Conservation (phyloP, 495 filamentous ascomycete species). For the Chaetomium cochliodes region DNA sequence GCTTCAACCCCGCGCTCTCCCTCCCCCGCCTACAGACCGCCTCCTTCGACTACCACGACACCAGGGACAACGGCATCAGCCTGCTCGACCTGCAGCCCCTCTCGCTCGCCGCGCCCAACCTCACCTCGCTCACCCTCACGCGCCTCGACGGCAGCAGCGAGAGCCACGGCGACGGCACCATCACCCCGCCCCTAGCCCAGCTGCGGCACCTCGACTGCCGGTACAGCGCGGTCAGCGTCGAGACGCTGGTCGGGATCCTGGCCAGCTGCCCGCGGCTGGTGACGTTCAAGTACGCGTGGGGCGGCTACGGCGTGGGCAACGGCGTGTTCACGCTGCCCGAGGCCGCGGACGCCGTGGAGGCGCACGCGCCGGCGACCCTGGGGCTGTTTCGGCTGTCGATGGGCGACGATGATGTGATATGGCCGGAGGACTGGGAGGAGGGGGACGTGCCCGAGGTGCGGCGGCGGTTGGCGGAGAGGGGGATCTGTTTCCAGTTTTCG, state of each 20-base stretch:
- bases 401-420: not conserved
- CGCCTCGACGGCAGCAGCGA: too few relatives aligned
- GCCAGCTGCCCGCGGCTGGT: not conserved
- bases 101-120: constrained; percentile 1
- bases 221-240: not conserved
- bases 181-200: not conserved
- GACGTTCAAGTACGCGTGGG: not conserved
- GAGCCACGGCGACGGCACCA: too few relatives aligned
- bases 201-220: not conserved
- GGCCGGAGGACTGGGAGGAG: not conserved
- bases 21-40: not conserved
- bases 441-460: not conserved
- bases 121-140: not conserved
- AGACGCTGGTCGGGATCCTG: not conserved
- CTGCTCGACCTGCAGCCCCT: not conserved
- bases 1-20: not conserved
- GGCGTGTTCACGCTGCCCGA: not conserved
- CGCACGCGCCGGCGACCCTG: not conserved
- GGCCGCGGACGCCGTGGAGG: not conserved
- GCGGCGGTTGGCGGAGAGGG: not conserved
- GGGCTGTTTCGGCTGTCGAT: not conserved
- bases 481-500: not conserved
- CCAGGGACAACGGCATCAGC: not conserved
- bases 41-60: not conserved
- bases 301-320: not conserved